A percentile compares a stretch with the other conserved stretches of the same genome.
Evolutionary conservation across 768 basidiomycete species (phyloP).

Genomic region (Mycena indigotica): DNA sequence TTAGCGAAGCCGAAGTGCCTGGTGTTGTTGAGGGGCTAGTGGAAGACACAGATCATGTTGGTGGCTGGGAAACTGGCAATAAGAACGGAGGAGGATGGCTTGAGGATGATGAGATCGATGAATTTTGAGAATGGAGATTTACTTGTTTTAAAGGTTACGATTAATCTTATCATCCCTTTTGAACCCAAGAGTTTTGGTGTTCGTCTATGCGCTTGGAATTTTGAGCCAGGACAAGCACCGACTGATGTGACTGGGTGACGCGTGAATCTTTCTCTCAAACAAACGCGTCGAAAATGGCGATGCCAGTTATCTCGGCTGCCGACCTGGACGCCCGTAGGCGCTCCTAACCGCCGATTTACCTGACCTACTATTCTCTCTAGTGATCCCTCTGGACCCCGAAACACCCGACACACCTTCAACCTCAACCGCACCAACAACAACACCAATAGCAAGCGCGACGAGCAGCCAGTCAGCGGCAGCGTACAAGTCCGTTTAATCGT

Average conservation of each 20-base stretch:
- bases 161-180: neutral
- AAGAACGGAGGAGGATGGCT: conserved; percentile 40
- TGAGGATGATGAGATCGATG: conserved; percentile 30
- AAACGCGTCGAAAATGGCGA: neutral
- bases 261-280: neutral
- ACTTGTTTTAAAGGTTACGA: too few relatives aligned
- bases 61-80: conserved; percentile 25
- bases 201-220: too few relatives aligned
- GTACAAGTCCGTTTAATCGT: neutral
- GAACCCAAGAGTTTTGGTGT: neutral
- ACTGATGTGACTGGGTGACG: too few relatives aligned
- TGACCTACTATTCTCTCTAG: neutral
- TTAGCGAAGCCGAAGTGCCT: conserved; percentile 37
- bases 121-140: conserved; percentile 35
- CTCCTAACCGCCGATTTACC: too few relatives aligned
- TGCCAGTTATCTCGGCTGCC: neutral
- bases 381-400: neutral
- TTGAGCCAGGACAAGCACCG: too few relatives aligned
- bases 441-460: neutral
- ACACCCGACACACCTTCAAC: neutral
- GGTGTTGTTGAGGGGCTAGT: conserved; percentile 22
- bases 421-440: neutral
- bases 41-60: conserved; percentile 18
- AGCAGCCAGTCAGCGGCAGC: neutral
- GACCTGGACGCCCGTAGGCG: neutral